Percentiles rank a stretch among this genome's conserved stretches.
Evolutionary conservation across 805 yeast genomes (phyloP).

Genomic region (Saccharomycopsis selenospora): DNA sequence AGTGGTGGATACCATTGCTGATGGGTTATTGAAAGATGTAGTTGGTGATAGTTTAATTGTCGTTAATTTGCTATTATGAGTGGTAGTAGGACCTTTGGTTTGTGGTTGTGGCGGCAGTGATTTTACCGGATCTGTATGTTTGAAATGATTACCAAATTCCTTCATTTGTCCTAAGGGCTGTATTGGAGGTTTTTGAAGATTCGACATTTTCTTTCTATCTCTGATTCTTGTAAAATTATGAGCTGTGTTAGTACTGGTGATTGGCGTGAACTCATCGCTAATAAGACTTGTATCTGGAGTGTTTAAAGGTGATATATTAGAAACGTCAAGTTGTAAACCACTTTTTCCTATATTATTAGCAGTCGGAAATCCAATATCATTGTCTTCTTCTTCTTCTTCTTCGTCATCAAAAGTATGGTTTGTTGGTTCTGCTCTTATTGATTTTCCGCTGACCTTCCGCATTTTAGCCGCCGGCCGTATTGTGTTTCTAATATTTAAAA

Average conservation of each 20-base stretch:
- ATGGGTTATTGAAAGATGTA: too few species aligned
- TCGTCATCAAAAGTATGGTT: conserved; percentile 7
- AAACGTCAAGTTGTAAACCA: neutral
- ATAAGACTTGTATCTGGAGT: neutral
- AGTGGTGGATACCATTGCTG: too few species aligned
- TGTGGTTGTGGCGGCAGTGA: too few species aligned
- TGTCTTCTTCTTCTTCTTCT: conserved; percentile 3
- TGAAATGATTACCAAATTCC: conserved; percentile 5
- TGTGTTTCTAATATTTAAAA: conserved; percentile 25
- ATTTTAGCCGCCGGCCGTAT: conserved; percentile 20
- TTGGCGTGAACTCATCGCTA: too few species aligned
- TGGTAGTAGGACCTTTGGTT: too few species aligned
- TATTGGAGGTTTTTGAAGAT: conserved; percentile 20
- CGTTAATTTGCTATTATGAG: too few species aligned
- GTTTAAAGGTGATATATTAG: neutral
- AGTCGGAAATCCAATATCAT: neutral
- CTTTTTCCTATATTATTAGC: neutral
- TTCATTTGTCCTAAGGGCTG: conserved; percentile 15
- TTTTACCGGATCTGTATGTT: neutral
- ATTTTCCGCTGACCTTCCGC: conserved; percentile 19
- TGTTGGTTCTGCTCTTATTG: conserved; percentile 14
- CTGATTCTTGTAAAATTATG: conserved; percentile 11
- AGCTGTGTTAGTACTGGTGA: too few species aligned
- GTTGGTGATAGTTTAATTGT: too few species aligned
- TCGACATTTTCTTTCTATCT: conserved; percentile 7